Conservation (phyloP, 2,329 filamentous ascomycete genomes). For the Verticillium alfalfae region DNA sequence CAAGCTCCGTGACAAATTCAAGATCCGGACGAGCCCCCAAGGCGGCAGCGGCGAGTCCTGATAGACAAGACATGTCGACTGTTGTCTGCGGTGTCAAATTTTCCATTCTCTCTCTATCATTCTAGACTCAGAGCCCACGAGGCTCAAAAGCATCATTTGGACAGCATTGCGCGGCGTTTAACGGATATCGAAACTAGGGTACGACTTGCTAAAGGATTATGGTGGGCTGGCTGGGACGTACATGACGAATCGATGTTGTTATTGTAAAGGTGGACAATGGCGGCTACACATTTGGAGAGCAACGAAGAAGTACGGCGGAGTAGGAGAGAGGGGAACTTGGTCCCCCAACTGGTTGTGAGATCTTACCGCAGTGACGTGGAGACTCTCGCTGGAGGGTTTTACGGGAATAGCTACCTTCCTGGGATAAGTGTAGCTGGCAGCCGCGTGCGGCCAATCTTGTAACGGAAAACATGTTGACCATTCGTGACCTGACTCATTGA, state of each 20-base stretch:
- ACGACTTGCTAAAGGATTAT: background rate
- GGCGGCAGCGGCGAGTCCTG: background rate
- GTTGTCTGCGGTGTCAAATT: background rate
- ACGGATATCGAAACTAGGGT: background rate
- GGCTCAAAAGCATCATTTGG: background rate
- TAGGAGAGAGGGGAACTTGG: background rate
- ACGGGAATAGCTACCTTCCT: background rate
- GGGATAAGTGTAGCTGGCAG: background rate
- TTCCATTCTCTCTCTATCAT: background rate
- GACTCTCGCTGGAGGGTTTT: no score
- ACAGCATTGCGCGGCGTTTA: background rate
- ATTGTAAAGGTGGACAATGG: background rate
- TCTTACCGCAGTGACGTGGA: no score
- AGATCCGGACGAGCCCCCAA: slow-evolving; percentile 42
- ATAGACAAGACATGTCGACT: background rate
- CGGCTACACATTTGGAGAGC: background rate
- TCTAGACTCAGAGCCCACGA: background rate
- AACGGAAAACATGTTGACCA: background rate
- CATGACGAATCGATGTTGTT: background rate
- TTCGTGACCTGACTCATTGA: background rate
- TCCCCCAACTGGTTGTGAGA: no score
- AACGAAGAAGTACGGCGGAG: background rate
- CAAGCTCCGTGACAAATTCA: slow-evolving; percentile 47
- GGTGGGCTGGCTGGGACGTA: background rate
- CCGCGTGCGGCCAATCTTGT: background rate